A percentile compares a stretch with the other conserved stretches of the same genome.
phyloP scores from a whole-genome alignment of 805 yeast species.

The Metschnikowia cubensis region DNA sequence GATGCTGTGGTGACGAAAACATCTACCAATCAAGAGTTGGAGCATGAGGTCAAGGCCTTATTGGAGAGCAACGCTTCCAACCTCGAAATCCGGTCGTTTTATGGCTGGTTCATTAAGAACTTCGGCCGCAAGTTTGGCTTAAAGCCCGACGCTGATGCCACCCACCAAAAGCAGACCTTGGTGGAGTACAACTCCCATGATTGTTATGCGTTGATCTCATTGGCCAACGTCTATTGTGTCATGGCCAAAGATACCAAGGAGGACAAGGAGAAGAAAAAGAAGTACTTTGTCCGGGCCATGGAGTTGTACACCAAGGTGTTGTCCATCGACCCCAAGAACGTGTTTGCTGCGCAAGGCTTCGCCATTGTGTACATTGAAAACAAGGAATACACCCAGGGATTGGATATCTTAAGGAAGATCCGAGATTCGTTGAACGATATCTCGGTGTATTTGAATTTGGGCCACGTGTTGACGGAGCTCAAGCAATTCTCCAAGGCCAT shows the following conservation, averaged over 20 bases:
- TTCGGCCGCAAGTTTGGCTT: conserved; percentile 50
- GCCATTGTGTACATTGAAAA: conserved; percentile 91
- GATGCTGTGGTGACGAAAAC: conserved; percentile 44
- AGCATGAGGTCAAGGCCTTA: conserved; percentile 51
- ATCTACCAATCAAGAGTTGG: conserved; percentile 42
- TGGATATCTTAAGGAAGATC: conserved; percentile 82
- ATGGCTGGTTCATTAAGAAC: conserved; percentile 80
- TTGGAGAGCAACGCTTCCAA: conserved; percentile 54
- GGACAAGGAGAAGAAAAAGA: conserved; percentile 51
- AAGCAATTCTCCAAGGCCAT: conserved; percentile 81
- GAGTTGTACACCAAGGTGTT: conserved; percentile 88
- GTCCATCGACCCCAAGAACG: conserved; percentile 76
- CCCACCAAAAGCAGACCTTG: conserved; percentile 81
- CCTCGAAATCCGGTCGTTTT: conserved; percentile 83
- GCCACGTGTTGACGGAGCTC: conserved; percentile 80
- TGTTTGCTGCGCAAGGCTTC: conserved; percentile 96
- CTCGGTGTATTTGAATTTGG: conserved; percentile 78
- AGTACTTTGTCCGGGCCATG: conserved; percentile 83
- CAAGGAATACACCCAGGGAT: conserved; percentile 67
- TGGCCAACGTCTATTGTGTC: conserved; percentile 81
- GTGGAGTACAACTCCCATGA: conserved; percentile 84
- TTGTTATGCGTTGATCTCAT: conserved; percentile 78
- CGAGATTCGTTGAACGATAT: conserved; percentile 86
- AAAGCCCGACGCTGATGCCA: conserved; percentile 58
- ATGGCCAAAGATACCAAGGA: conserved; percentile 73